Base-by-base conservation (phyloP, 2,329 filamentous ascomycete species). In the Claviceps lovelessii region DNA sequence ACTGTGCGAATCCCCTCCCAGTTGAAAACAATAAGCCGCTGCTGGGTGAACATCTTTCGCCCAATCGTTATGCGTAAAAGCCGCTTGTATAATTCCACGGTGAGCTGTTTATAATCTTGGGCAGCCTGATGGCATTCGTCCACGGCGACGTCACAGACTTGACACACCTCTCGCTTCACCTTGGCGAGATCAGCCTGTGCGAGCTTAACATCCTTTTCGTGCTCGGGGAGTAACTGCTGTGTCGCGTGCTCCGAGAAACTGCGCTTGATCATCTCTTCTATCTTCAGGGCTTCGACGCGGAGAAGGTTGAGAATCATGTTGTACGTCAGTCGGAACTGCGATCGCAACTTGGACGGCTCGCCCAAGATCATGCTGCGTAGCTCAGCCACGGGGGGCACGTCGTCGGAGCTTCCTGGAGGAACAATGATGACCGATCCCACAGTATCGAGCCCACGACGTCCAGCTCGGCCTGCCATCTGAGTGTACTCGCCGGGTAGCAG, bases 211-310 rank as follows among this genome's bases (percentile, higher is more conserved):
- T 90, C 86, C 69, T 95, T 95, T 70, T 98, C 90, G 63, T 97
- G 91, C 68, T 97, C 90, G 0, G 93, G 93, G 1, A 97, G 75
- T 13, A 97, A 72, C 58, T 94, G 90, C 66, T 98, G 93, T 0
- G 91, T 97, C 29, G 91, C 91, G 70, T 98, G 93, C 69, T 98
- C 93, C 53, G 91, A 96, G 75, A 98, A 98, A 68, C 90, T 96
- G 60, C 93, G 86, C 77, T 98, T 98, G 75, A 98, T 98, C 93
- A 98, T 98, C 71, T 98, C 93, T 68, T 98, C 93, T 62, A 98
- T 97, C 73, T 96, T 97, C 60, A 98, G 73, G 2, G 93, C 93
- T 69, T 98, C 93, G 2, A 98, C 93, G 41, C 93, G 85, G 51
- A 98, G 76, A 37, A 98, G 76, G 65, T 97, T 98, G 35, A 98